phyloP scores from a whole-genome alignment of 2,329 filamentous ascomycete genomes.

The Aureobasidium pullulans region DNA sequence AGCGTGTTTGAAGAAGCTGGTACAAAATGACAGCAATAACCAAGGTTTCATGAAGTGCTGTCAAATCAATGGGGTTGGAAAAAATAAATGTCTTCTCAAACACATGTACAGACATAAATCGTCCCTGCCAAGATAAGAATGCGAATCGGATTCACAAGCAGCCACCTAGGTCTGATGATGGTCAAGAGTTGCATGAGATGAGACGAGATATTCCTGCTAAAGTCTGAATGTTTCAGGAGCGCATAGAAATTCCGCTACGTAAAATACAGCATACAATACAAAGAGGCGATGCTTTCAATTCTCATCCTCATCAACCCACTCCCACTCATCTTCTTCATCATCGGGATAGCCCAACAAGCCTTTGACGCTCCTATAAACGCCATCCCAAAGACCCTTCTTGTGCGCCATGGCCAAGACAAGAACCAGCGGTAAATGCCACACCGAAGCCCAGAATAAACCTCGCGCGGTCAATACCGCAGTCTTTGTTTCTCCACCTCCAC shows the following conservation, averaged over 20 bases:
- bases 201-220: too few relatives aligned
- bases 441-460: constrained; percentile 90
- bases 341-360: constrained; percentile 39
- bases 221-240: too few relatives aligned
- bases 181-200: too few relatives aligned
- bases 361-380: constrained; percentile 65
- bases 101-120: too few relatives aligned
- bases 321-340: constrained; percentile 49
- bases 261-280: neutral
- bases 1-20: too few relatives aligned
- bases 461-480: constrained; percentile 51
- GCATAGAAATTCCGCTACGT: neutral
- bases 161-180: too few relatives aligned
- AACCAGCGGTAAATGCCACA: constrained; percentile 88
- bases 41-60: too few relatives aligned
- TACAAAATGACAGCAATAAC: too few relatives aligned
- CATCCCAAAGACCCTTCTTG: constrained; percentile 86
- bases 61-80: too few relatives aligned
- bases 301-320: constrained; percentile 37
- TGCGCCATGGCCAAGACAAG: constrained; percentile 85
- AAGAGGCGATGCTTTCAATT: neutral
- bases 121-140: too few relatives aligned
- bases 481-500: constrained; percentile 64
- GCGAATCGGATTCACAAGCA: too few relatives aligned
- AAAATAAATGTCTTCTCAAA: too few relatives aligned